Evolutionary conservation across 495 filamentous ascomycete species (phyloP).

Genomic region (Annulohypoxylon nitens): DNA sequence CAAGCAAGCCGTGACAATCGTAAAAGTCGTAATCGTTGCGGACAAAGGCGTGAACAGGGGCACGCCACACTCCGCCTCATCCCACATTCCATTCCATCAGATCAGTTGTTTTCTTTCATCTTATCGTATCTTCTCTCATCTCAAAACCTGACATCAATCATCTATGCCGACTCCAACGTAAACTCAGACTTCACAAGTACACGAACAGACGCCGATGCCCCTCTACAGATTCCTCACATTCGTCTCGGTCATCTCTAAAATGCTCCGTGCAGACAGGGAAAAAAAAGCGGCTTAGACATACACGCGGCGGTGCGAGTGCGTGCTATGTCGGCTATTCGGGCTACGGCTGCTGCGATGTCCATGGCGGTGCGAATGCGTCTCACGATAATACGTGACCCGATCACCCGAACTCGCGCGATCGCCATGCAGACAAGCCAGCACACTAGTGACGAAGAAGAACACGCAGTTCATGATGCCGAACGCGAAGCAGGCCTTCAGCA

Average conservation of each 20-base stretch:
- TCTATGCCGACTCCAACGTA: neutral
- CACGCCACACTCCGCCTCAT: slow-evolving; percentile 12
- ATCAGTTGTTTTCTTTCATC: neutral
- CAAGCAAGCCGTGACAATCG: slow-evolving; percentile 22
- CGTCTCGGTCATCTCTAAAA: neutral
- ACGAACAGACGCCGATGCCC: neutral
- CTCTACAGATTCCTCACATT: neutral
- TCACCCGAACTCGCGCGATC: slow-evolving; percentile 58
- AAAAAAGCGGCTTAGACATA: slow-evolving; percentile 36
- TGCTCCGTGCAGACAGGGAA: neutral
- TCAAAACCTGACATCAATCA: neutral
- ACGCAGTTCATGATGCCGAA: slow-evolving; percentile 89
- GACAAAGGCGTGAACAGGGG: slow-evolving; percentile 14
- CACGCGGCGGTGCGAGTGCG: slow-evolving; percentile 52
- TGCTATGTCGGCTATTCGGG: slow-evolving; percentile 54
- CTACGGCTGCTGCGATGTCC: slow-evolving; percentile 59
- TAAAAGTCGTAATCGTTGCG: slow-evolving; percentile 35
- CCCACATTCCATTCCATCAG: slow-evolving; percentile 18
- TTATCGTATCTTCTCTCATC: neutral
- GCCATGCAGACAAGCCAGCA: slow-evolving; percentile 72
- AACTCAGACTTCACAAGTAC: neutral
- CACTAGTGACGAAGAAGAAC: slow-evolving; percentile 81
- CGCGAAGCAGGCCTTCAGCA: slow-evolving; percentile 89
- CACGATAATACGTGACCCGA: slow-evolving; percentile 55
- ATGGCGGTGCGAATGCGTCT: slow-evolving; percentile 60